Base-by-base conservation (phyloP, 331 rosid genomes). In the Pyracantha coccinea region DNA sequence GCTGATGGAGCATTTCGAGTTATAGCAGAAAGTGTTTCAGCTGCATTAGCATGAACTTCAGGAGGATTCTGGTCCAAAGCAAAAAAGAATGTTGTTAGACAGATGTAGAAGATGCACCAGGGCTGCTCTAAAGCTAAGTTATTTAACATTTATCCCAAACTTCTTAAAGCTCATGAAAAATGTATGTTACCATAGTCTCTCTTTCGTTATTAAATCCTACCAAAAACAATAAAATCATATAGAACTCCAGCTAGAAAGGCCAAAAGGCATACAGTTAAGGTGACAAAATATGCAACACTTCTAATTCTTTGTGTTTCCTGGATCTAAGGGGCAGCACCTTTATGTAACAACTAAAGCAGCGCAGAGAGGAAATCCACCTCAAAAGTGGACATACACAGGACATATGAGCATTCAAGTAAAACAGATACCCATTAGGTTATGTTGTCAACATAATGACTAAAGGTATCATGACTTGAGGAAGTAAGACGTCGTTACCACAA, bases 11-110 rank as follows among this genome's bases (percentile, higher is more conserved):
- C 87, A 90, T 85, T 95, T 71, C 92, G 86, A 38, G 96, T 88
- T 71, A 92, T 90, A 72, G 99, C 85, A 81, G 96, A 90, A 32
- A 95, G 78, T 50, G 99, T 95, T 84, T 95, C 99, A 14, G 98
- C 99, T 0, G 81, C 97, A 78, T 95, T 95, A 61, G 96, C 92
- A 81, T 95, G 93, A 76, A 95, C 97, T 89, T 95, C 98, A 64
- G 99, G 89, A 75, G 95, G 54, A 88, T 91, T 82, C 98, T 95
- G 92, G 41, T 83, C 77, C 72, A 80, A 66, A 54, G 78, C 73
- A 68, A 21, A 11, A 66, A 73, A 68, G 38, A 38, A 25, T 23
- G 53, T 8, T 59, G 77, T 78, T 14, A 75, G 76, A 66, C 23
- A 74, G 75, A 68, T 25, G 17, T 19, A 57, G 44, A 70, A 8